phyloP scores from a whole-genome alignment of 1,284 basidiomycete species.

The Pisolithus thermaeus region DNA sequence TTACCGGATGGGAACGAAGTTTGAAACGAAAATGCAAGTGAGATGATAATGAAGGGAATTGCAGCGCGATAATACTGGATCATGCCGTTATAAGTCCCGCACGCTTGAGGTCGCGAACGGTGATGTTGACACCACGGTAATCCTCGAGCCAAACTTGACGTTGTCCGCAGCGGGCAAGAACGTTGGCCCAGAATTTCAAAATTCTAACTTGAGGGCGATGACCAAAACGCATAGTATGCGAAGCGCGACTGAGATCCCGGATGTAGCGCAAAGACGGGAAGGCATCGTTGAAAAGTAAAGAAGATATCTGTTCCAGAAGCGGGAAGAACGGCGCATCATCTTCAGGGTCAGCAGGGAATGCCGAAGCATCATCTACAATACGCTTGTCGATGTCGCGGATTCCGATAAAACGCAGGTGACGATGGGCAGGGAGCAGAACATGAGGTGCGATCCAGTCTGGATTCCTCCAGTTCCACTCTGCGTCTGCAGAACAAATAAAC shows the following conservation, averaged over 20 bases:
- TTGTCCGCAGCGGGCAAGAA: slow-evolving; percentile 8
- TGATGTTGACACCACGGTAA: slow-evolving; percentile 23
- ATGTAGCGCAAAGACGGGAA: slow-evolving; percentile 54
- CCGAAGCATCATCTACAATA: slow-evolving; percentile 37
- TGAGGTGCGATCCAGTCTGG: slow-evolving; percentile 80
- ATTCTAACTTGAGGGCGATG: slow-evolving; percentile 3
- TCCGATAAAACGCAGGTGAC: slow-evolving; percentile 57
- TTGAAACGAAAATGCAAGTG: background rate
- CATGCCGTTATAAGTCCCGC: slow-evolving; percentile 21
- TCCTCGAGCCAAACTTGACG: slow-evolving; percentile 11
- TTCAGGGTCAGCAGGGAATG: slow-evolving; percentile 26
- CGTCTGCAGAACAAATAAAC: slow-evolving; percentile 68
- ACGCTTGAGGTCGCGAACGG: slow-evolving; percentile 26
- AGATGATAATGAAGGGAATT: background rate
- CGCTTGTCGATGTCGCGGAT: slow-evolving; percentile 65
- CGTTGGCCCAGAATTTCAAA: slow-evolving; percentile 10
- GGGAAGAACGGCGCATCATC: slow-evolving; percentile 53
- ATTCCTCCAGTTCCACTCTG: slow-evolving; percentile 72
- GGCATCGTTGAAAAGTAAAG: slow-evolving; percentile 23
- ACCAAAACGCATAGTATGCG: slow-evolving; percentile 7
- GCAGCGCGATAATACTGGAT: background rate
- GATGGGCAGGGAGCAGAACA: slow-evolving; percentile 58
- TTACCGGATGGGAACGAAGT: background rate
- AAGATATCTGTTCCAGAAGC: slow-evolving; percentile 40
- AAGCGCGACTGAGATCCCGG: slow-evolving; percentile 39